Evolutionary conservation across 805 yeast genomes (phyloP).

Genomic region (Ogataea dorogensis): DNA sequence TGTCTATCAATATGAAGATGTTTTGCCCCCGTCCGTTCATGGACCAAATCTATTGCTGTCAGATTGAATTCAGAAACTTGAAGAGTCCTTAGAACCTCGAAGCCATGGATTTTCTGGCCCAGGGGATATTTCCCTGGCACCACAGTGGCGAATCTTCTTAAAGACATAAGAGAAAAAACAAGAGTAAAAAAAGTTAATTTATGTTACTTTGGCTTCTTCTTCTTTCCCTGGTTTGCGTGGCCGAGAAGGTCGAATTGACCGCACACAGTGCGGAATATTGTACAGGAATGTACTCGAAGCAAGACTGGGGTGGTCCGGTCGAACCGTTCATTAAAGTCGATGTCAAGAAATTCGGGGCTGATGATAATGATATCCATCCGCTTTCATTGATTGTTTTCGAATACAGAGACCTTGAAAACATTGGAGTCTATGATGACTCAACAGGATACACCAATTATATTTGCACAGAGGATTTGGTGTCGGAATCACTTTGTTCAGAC

Average conservation of each 20-base stretch:
- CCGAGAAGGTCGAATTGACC: conserved; percentile 50
- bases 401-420: conserved; percentile 66
- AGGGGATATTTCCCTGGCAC: conserved; percentile 51
- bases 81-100: conserved; percentile 57
- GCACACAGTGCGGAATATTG: conserved; percentile 64
- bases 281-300: conserved; percentile 83
- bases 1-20: conserved; percentile 85
- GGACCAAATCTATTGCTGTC: conserved; percentile 72
- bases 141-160: conserved; percentile 14
- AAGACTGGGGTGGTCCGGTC: conserved; percentile 81
- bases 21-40: conserved; percentile 65
- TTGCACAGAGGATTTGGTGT: conserved; percentile 72
- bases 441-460: conserved; percentile 53
- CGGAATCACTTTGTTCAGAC: conserved; percentile 50
- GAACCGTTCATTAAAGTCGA: conserved; percentile 61
- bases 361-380: conserved; percentile 38
- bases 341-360: conserved; percentile 32
- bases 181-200: neutral
- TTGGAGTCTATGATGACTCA: conserved; percentile 55
- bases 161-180: conserved; percentile 13
- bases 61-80: conserved; percentile 80
- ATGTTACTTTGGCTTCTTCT: conserved; percentile 7
- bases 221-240: conserved; percentile 22
- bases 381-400: conserved; percentile 78
- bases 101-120: conserved; percentile 66